These are phyloP conservation scores for Tricholoma saponaceum DNA, from an alignment of 768 basidiomycete genomes.

Conservation along the genomic window DNA sequence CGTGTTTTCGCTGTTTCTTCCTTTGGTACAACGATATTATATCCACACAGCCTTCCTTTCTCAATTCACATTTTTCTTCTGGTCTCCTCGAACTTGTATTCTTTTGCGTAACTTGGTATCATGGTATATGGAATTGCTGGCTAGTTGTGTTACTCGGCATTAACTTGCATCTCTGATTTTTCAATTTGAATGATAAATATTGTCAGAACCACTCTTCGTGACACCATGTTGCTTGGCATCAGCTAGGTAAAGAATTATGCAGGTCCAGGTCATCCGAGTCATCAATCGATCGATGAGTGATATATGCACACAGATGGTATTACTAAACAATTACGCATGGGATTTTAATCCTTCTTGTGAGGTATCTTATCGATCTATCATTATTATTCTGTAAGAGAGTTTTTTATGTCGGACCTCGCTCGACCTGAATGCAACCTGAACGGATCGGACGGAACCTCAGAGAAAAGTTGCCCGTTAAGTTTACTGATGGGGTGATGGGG, in stretches of 20 bases:
- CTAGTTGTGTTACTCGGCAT: not conserved
- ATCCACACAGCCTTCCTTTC: slow-evolving; percentile 3
- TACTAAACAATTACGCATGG: too few species aligned
- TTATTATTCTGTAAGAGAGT: too few species aligned
- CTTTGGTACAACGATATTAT: slow-evolving; percentile 2
- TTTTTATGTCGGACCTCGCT: too few species aligned
- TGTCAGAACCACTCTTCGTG: not conserved
- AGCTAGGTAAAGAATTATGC: not conserved
- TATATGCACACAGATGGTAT: too few species aligned
- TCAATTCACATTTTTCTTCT: not conserved
- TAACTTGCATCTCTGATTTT: not conserved
- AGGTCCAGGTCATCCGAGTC: too few species aligned
- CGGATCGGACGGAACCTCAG: too few species aligned
- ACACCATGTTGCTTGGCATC: not conserved
- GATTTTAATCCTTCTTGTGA: too few species aligned
- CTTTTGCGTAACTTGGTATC: not conserved
- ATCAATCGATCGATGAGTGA: too few species aligned
- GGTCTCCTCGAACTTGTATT: slow-evolving; percentile 8
- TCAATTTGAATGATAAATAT: not conserved
- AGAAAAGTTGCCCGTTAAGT: too few species aligned
- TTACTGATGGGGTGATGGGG: too few species aligned
- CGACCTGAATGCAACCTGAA: too few species aligned
- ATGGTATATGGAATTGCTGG: not conserved
- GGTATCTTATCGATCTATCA: too few species aligned
- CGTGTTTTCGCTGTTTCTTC: slow-evolving; percentile 9